These are phyloP conservation scores for Neofusicoccum cordaticola DNA, from an alignment of 2,329 filamentous ascomycete species.

Conservation along the genomic window DNA sequence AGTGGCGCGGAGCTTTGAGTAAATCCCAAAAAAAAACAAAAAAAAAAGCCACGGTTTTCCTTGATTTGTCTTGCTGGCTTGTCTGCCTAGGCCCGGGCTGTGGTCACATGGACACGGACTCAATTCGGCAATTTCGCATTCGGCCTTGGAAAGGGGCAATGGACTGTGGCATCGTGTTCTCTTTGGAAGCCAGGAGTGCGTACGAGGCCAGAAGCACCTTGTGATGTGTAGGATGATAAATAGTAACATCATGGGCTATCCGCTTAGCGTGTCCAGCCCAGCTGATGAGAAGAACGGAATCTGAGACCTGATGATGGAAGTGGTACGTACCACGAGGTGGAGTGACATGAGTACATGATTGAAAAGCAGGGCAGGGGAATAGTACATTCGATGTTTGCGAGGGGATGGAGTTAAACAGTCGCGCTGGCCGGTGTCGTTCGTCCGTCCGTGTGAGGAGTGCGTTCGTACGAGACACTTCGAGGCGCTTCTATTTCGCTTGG, in stretches of 20 bases:
- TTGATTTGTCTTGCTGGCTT: background rate
- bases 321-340: conserved; percentile 4
- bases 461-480: background rate
- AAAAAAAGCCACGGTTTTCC: background rate
- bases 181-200: background rate
- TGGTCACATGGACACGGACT: conserved; percentile 1
- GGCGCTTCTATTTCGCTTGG: background rate
- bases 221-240: background rate
- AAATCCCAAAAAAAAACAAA: too few relatives aligned
- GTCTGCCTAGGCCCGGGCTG: background rate
- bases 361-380: background rate
- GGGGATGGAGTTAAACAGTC: background rate
- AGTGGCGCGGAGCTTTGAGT: background rate
- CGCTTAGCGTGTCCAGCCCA: background rate
- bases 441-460: background rate
- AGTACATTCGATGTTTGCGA: background rate
- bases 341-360: background rate
- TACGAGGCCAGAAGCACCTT: background rate
- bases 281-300: background rate
- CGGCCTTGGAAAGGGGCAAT: conserved; percentile 2
- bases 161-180: background rate
- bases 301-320: conserved; percentile 2
- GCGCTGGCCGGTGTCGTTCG: background rate
- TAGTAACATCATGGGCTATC: background rate
- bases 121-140: conserved; percentile 1